Percentiles rank a stretch among this genome's conserved stretches.
phyloP scores from a whole-genome alignment of 75 land plant genomes.

The Pinus tabuliformis region DNA sequence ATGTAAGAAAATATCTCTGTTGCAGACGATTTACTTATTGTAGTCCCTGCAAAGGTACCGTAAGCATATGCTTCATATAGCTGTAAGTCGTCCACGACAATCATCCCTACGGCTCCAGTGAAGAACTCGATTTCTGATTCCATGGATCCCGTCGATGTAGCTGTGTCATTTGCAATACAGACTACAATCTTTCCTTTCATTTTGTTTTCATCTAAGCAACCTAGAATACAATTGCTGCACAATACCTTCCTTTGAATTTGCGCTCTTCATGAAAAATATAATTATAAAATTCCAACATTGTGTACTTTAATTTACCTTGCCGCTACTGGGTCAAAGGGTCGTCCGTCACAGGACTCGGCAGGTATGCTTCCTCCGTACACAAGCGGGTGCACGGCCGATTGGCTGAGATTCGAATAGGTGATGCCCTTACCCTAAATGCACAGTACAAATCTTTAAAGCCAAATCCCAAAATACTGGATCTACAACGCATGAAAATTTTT shows the following conservation, averaged over 20 bases:
- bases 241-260: too few species aligned
- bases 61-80: constrained; percentile 19
- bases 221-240: constrained; percentile 42
- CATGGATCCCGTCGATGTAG: constrained; percentile 8
- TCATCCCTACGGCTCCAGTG: constrained; percentile 54
- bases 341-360: neutral
- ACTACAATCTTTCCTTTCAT: constrained; percentile 65
- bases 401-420: constrained; percentile 26
- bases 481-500: too few species aligned
- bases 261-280: too few species aligned
- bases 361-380: constrained; percentile 23
- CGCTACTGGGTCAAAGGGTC: neutral
- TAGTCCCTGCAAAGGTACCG: constrained; percentile 36
- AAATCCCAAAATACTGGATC: too few species aligned
- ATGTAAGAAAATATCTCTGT: constrained; percentile 46
- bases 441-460: too few species aligned
- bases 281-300: too few species aligned
- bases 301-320: constrained; percentile 30
- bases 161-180: constrained; percentile 25
- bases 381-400: constrained; percentile 33
- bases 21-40: constrained; percentile 24
- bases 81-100: constrained; percentile 38
- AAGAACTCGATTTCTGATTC: constrained; percentile 13
- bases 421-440: constrained; percentile 8
- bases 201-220: constrained; percentile 33